Conservation (phyloP, 164 flowering plant genomes). For the Macadamia tetraphylla region DNA sequence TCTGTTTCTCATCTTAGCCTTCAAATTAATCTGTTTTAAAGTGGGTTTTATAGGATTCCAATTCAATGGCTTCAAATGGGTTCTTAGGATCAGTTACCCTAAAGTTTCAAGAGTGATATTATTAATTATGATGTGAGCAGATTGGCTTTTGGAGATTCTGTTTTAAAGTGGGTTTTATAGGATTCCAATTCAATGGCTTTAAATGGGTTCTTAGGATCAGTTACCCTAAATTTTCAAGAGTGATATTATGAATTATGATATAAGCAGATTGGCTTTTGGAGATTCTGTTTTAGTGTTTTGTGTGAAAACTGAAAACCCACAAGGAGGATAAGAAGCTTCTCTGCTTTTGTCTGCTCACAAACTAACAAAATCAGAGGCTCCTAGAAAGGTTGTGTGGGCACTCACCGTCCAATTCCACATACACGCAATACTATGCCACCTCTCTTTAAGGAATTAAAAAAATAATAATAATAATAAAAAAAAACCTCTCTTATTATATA, state of each 20-base stretch:
- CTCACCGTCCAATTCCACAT: conserved; percentile 24
- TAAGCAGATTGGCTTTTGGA: conserved; percentile 27
- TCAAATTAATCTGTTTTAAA: too few relatives aligned
- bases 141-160: conserved; percentile 37
- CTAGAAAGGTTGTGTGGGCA: conserved; percentile 40
- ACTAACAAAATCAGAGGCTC: conserved; percentile 37
- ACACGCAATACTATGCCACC: conserved; percentile 28
- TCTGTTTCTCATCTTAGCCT: too few relatives aligned
- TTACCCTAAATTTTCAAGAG: too few relatives aligned
- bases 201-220: too few relatives aligned
- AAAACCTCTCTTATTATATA: too few relatives aligned
- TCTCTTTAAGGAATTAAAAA: background rate
- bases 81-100: too few relatives aligned
- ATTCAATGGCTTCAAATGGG: too few relatives aligned
- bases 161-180: too few relatives aligned
- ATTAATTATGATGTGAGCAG: background rate
- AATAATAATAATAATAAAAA: background rate
- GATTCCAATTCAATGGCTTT: too few relatives aligned
- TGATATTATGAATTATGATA: too few relatives aligned
- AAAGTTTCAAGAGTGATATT: too few relatives aligned
- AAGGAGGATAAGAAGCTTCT: conserved; percentile 46
- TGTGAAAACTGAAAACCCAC: conserved; percentile 52
- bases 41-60: too few relatives aligned
- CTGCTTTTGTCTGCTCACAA: conserved; percentile 62
- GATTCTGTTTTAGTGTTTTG: conserved; percentile 33